Percentiles rank a stretch among this genome's conserved stretches.
Evolutionary conservation across 148 eudicot genomes (phyloP).

Genomic region (Euryodendron excelsum): DNA sequence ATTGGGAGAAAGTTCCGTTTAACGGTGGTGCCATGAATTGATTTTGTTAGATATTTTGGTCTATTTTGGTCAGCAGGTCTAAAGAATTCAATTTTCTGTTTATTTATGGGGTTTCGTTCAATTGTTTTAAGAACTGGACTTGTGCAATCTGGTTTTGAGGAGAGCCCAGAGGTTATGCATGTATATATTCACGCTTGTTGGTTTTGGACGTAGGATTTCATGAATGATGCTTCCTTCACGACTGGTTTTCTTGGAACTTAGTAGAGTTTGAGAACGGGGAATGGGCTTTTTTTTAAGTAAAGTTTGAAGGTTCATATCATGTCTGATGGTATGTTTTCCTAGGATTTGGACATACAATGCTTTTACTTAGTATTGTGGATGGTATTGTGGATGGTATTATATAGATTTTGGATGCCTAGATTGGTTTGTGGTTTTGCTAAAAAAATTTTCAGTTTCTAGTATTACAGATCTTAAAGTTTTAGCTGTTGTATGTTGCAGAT

Average conservation of each 20-base stretch:
- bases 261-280: neutral
- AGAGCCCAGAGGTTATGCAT: neutral
- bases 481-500: constrained; percentile 41
- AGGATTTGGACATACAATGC: neutral
- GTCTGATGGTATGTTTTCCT: neutral
- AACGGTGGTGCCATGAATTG: neutral
- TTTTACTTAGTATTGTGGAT: neutral
- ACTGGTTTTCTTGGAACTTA: neutral
- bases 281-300: too few relatives aligned
- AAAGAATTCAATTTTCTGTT: neutral
- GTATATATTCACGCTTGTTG: neutral
- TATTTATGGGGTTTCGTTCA: neutral
- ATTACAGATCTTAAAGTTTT: neutral
- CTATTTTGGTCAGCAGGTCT: neutral
- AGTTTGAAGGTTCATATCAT: neutral
- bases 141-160: neutral
- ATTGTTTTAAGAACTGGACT: neutral
- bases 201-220: neutral
- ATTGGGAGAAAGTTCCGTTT: neutral
- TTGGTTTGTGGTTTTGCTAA: neutral
- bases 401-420: neutral
- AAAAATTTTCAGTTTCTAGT: neutral
- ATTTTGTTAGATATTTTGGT: neutral
- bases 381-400: neutral
- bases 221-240: neutral